These are phyloP conservation scores for Aspergillus vadensis DNA, from an alignment of 2,329 filamentous ascomycete species.

Conservation along the genomic window DNA sequence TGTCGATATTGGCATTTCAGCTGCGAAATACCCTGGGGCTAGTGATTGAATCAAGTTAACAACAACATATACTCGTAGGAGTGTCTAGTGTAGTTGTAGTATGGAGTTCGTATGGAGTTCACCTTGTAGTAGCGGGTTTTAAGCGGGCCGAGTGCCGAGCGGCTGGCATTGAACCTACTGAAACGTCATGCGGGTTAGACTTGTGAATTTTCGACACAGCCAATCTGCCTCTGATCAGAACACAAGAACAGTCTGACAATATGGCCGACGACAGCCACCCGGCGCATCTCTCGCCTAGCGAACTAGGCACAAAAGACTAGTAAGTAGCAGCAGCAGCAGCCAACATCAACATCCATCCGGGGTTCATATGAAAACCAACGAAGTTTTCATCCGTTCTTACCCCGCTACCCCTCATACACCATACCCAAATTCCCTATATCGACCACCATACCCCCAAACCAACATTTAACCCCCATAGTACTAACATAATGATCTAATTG, in stretches of 20 bases:
- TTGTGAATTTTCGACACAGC: background rate
- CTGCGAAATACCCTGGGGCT: constrained; percentile 23
- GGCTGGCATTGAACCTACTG: background rate
- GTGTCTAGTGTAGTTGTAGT: background rate
- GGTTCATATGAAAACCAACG: background rate
- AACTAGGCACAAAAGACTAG: constrained; percentile 90
- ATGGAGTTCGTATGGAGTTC: background rate
- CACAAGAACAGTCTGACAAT: constrained; percentile 2
- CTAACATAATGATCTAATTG: constrained; percentile 3
- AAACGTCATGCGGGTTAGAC: background rate
- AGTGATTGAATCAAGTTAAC: constrained; percentile 13
- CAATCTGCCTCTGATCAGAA: background rate
- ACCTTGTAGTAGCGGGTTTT: background rate
- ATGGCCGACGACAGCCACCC: constrained; percentile 48
- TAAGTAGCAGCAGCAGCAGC: constrained; percentile 48
- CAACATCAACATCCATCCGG: background rate
- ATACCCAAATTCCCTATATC: background rate
- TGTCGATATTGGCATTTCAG: constrained; percentile 15
- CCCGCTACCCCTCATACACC: constrained; percentile 15
- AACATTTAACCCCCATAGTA: constrained; percentile 9
- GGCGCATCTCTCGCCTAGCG: constrained; percentile 72
- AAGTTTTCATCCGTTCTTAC: constrained; percentile 8
- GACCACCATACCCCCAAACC: background rate
- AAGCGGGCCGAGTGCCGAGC: background rate
- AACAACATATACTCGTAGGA: too few relatives aligned